A percentile compares a stretch with the other conserved stretches of the same genome.
phyloP scores from a whole-genome alignment of 2,329 filamentous ascomycete genomes.

The Sporothrix mexicana region DNA sequence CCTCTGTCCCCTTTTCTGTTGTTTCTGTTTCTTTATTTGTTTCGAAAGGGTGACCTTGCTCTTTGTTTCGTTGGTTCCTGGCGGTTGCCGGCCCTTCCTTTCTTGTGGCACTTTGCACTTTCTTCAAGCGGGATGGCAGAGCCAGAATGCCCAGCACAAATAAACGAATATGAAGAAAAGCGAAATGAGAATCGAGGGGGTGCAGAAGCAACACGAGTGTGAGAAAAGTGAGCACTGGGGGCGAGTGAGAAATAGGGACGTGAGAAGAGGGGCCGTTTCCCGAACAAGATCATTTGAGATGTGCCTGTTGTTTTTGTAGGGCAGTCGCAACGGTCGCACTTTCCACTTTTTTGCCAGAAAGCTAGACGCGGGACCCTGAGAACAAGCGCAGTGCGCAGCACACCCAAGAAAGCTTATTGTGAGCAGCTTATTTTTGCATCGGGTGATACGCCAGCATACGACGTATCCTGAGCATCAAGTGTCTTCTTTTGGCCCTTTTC shows the following conservation, averaged over 20 bases:
- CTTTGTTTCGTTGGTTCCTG: slow-evolving; percentile 29
- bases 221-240: background rate
- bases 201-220: background rate
- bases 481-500: background rate
- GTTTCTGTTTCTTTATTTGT: slow-evolving; percentile 25
- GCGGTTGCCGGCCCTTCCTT: background rate
- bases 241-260: slow-evolving; percentile 7
- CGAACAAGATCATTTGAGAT: slow-evolving; percentile 1
- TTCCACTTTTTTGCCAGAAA: background rate
- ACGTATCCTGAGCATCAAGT: background rate
- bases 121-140: background rate
- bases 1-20: background rate
- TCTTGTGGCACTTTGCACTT: background rate
- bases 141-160: background rate
- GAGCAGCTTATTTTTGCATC: too few species aligned
- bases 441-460: background rate
- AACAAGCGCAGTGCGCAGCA: slow-evolving; percentile 13
- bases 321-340: background rate
- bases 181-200: background rate
- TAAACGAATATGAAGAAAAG: background rate
- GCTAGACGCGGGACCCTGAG: slow-evolving; percentile 8
- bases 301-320: background rate
- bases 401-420: slow-evolving; percentile 7
- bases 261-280: slow-evolving; percentile 13
- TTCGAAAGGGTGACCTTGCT: slow-evolving; percentile 20